Conservation (phyloP, 139 green algal genomes). For the Volvox africanus region DNA sequence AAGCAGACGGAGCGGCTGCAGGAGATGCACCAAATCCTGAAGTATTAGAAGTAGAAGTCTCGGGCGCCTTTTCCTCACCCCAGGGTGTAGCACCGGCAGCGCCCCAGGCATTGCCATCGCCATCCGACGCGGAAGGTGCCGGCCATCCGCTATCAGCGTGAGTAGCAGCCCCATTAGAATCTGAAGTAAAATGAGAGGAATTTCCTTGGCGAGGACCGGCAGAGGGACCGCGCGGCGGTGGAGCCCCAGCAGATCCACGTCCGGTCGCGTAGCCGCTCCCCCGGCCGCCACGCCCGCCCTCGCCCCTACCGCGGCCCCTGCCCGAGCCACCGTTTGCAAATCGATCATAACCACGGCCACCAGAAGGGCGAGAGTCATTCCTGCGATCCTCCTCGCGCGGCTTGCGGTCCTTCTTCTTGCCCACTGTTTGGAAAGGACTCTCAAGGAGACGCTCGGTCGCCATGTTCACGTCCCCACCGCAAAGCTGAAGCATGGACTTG, state of each 20-base stretch:
- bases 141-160: constrained; percentile 25
- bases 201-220: background rate
- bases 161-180: constrained; percentile 20
- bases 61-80: constrained; percentile 34
- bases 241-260: constrained; percentile 29
- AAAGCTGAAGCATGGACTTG: constrained; percentile 54
- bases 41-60: constrained; percentile 1
- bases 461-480: constrained; percentile 57
- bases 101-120: constrained; percentile 18
- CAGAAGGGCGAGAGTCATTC: background rate
- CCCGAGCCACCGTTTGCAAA: constrained; percentile 31
- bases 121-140: background rate
- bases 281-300: constrained; percentile 43
- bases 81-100: background rate
- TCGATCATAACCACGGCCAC: constrained; percentile 43
- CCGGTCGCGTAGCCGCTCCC: constrained; percentile 38
- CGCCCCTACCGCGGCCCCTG: constrained; percentile 39
- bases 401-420: constrained; percentile 46
- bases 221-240: constrained; percentile 17
- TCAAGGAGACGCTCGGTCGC: constrained; percentile 61
- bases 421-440: constrained; percentile 48
- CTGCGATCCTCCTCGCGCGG: constrained; percentile 27
- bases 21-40: background rate
- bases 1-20: constrained; percentile 2
- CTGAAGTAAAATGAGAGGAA: background rate